Evolutionary conservation across 2,329 filamentous ascomycete genomes (phyloP).

Genomic region (Neonectria neomacrospora): DNA sequence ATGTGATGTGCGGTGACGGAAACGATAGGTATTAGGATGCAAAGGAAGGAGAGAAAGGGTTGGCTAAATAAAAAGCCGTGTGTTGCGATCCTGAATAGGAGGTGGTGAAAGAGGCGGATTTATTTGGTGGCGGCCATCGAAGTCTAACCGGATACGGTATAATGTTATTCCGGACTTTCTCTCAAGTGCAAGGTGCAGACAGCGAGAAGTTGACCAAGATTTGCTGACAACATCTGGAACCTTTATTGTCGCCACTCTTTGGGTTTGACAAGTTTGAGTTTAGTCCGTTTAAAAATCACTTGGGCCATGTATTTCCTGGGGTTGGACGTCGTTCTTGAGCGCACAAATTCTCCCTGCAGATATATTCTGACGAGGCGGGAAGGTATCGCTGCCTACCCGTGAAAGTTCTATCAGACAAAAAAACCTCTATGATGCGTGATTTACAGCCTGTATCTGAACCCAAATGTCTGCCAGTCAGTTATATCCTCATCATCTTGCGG

Average conservation of each 20-base stretch:
- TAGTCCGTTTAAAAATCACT: no score
- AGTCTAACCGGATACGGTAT: slow-evolving; percentile 2
- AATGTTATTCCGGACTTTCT: slow-evolving; percentile 9
- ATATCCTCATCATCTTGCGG: slow-evolving; percentile 64
- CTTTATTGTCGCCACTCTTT: background rate
- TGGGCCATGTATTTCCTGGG: no score
- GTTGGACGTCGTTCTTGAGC: no score
- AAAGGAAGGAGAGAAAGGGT: slow-evolving; percentile 19
- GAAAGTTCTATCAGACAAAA: background rate
- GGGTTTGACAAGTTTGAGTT: no score
- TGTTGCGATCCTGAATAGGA: slow-evolving; percentile 3
- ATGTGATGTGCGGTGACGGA: background rate
- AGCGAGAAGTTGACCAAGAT: background rate
- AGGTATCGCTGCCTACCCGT: no score
- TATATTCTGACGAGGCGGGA: background rate
- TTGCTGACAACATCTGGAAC: background rate
- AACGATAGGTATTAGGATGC: slow-evolving; percentile 15
- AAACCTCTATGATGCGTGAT: background rate
- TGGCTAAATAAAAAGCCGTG: background rate
- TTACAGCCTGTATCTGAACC: slow-evolving; percentile 67
- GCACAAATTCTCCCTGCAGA: no score
- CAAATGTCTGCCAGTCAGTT: slow-evolving; percentile 69
- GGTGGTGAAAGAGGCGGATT: slow-evolving; percentile 17
- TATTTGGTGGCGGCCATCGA: background rate
- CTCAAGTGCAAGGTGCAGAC: background rate